Evolutionary conservation across 2,329 filamentous ascomycete genomes (phyloP).

Genomic region (Diaporthe sp.): DNA sequence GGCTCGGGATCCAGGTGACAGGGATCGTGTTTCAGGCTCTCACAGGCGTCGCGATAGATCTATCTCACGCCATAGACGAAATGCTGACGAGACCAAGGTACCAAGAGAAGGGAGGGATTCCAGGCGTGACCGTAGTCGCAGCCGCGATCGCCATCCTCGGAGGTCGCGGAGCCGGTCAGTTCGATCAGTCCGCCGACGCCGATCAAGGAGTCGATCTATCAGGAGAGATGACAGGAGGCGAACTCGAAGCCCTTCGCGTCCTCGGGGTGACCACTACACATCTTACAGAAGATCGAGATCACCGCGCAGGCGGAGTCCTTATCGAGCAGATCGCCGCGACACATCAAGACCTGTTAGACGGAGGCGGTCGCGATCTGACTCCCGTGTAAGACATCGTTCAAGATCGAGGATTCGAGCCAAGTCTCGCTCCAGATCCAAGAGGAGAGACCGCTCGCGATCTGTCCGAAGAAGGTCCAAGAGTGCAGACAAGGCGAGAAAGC

Average conservation of each 20-base stretch:
- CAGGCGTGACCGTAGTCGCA: conserved; percentile 49
- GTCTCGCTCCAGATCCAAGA: conserved; percentile 37
- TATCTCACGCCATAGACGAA: conserved; percentile 26
- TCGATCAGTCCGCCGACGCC: conserved; percentile 47
- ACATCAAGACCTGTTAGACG: conserved; percentile 36
- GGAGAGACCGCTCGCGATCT: conserved; percentile 39
- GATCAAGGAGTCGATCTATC: conserved; percentile 47
- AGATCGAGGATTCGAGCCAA: conserved; percentile 34
- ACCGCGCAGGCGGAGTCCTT: conserved; percentile 38
- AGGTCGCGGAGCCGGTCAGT: conserved; percentile 47
- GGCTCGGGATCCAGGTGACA: conserved; percentile 48
- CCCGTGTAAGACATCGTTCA: conserved; percentile 32
- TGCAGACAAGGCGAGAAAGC: conserved; percentile 55
- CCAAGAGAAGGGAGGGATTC: conserved; percentile 45
- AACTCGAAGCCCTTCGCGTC: conserved; percentile 48
- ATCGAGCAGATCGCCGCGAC: conserved; percentile 37
- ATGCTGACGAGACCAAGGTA: conserved; percentile 31
- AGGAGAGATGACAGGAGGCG: conserved; percentile 47
- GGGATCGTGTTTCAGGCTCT: conserved; percentile 49
- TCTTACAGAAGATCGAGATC: conserved; percentile 42
- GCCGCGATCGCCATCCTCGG: conserved; percentile 45
- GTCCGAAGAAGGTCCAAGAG: conserved; percentile 43
- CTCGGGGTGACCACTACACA: conserved; percentile 45
- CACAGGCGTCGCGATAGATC: conserved; percentile 38
- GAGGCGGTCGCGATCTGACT: conserved; percentile 37